These are phyloP conservation scores for Mycena galopus DNA, from an alignment of 768 basidiomycete species.

Conservation along the genomic window DNA sequence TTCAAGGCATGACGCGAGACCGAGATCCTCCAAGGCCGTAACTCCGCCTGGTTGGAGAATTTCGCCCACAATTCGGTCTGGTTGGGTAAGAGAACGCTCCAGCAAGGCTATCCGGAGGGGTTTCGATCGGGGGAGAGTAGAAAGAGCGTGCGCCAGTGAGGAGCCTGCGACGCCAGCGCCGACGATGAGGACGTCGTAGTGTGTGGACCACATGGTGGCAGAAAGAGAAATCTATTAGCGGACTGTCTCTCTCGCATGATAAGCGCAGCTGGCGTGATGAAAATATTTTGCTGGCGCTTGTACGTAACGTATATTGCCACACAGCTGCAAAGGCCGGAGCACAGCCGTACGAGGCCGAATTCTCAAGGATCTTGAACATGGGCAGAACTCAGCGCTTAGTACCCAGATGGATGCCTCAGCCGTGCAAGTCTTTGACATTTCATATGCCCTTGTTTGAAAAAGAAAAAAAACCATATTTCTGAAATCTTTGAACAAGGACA, in stretches of 20 bases:
- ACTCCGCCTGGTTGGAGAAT: constrained; percentile 95
- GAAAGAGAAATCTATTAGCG: not conserved
- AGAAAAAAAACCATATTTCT: too few species aligned
- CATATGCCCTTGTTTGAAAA: too few species aligned
- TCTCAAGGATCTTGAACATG: too few species aligned
- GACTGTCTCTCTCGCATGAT: not conserved
- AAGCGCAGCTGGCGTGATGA: constrained; percentile 2
- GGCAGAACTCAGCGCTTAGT: too few species aligned
- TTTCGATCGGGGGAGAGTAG: constrained; percentile 63
- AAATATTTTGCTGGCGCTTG: too few species aligned
- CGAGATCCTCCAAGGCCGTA: constrained; percentile 77
- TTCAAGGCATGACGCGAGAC: constrained; percentile 80
- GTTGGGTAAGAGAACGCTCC: constrained; percentile 91
- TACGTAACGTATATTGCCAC: too few species aligned
- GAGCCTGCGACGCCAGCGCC: constrained; percentile 94
- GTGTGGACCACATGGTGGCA: constrained; percentile 22
- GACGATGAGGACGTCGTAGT: constrained; percentile 87
- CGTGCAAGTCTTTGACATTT: too few species aligned
- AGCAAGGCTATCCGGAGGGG: constrained; percentile 89
- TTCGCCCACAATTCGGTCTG: constrained; percentile 98
- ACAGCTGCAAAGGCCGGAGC: too few species aligned
- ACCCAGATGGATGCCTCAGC: too few species aligned
- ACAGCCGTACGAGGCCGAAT: not conserved
- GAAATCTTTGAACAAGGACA: too few species aligned
- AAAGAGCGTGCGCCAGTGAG: constrained; percentile 87